A percentile compares a stretch with the other conserved stretches of the same genome.
Conservation (phyloP, 1,139 yeast species). For the Geotrichum citri-aurantii region DNA sequence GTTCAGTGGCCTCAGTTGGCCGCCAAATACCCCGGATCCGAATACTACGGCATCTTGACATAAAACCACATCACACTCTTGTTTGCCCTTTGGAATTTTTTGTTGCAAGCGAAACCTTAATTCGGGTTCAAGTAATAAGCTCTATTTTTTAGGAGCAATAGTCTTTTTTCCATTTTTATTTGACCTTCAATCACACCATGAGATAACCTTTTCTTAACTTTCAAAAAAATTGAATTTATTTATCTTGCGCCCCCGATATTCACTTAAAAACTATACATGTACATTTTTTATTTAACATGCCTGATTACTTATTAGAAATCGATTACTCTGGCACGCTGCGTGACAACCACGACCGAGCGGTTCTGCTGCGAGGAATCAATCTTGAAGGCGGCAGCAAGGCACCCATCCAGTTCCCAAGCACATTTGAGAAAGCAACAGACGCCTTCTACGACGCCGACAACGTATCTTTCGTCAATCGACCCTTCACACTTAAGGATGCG, state of each 20-base stretch:
- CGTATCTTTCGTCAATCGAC: constrained; percentile 72
- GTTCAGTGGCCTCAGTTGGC: constrained; percentile 86
- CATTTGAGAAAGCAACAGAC: constrained; percentile 40
- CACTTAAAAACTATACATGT: not conserved
- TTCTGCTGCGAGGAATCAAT: constrained; percentile 74
- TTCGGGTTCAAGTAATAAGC: not conserved
- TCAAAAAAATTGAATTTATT: not conserved
- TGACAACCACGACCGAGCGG: constrained; percentile 53
- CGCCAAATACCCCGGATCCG: constrained; percentile 53
- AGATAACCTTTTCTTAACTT: not conserved
- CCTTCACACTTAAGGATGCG: constrained; percentile 70
- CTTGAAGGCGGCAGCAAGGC: constrained; percentile 70
- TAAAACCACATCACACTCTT: constrained; percentile 33
- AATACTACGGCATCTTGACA: constrained; percentile 71
- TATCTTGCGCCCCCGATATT: no score
- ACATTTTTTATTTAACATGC: not conserved
- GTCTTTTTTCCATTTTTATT: not conserved
- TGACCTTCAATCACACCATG: not conserved
- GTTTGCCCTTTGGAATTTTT: not conserved
- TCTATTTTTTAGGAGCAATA: not conserved
- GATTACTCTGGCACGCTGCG: constrained; percentile 48
- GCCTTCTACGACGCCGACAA: constrained; percentile 60
- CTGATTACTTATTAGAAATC: constrained; percentile 18
- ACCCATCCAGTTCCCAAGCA: constrained; percentile 50
- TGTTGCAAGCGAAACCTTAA: not conserved